These are phyloP conservation scores for Staphylotrichum tortipilum DNA, from an alignment of 495 filamentous ascomycete genomes.

Conservation along the genomic window DNA sequence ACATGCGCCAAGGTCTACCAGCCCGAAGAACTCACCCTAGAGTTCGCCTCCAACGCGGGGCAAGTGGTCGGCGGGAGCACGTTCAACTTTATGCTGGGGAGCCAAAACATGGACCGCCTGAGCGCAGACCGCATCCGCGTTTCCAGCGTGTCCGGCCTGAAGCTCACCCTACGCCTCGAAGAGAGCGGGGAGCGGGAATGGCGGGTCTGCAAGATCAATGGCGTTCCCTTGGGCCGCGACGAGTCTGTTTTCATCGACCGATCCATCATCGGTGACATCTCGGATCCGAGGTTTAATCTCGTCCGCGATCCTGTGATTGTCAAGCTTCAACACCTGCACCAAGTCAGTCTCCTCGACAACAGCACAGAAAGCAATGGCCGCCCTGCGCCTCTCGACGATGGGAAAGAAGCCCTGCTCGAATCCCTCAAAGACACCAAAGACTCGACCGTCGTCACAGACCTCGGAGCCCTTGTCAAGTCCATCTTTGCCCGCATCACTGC, in stretches of 20 bases:
- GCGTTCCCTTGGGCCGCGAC: conserved; percentile 74
- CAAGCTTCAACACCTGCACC: conserved; percentile 49
- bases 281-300: conserved; percentile 76
- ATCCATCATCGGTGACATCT: conserved; percentile 63
- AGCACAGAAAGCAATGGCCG: conserved; percentile 7
- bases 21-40: conserved; percentile 60
- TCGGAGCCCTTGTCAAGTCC: conserved; percentile 29
- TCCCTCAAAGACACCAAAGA: neutral
- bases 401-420: neutral
- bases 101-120: conserved; percentile 40
- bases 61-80: conserved; percentile 40
- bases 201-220: conserved; percentile 69
- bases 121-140: conserved; percentile 64
- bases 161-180: conserved; percentile 72
- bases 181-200: conserved; percentile 39
- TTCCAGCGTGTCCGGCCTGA: conserved; percentile 68
- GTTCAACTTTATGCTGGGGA: conserved; percentile 50
- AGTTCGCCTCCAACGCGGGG: conserved; percentile 65
- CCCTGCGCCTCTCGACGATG: neutral
- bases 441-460: conserved; percentile 9
- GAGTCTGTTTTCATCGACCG: conserved; percentile 80
- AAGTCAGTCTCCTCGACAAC: conserved; percentile 45
- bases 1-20: conserved; percentile 49
- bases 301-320: conserved; percentile 61
- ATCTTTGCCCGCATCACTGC: conserved; percentile 28